Evolutionary conservation across 179 eudicot species (phyloP).

Genomic region (Silene vulgaris): DNA sequence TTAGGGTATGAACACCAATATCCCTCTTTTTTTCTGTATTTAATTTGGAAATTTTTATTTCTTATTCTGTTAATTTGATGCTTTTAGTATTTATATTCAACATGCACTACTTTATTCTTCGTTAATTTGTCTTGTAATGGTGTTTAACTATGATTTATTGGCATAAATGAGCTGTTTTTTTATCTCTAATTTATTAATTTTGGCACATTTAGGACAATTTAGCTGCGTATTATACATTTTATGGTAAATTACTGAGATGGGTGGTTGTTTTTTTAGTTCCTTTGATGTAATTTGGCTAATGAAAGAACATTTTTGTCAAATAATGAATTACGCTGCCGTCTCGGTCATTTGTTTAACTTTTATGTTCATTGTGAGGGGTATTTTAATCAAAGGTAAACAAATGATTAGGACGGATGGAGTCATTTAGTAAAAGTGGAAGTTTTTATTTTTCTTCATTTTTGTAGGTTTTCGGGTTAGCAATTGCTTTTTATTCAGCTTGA

Average conservation of each 20-base stretch:
- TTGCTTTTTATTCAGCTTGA: conserved; percentile 1
- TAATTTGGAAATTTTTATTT: conserved; percentile 3
- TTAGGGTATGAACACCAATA: background rate
- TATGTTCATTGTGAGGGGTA: too few species aligned
- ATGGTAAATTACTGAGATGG: conserved; percentile 6
- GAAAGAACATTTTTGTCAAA: background rate
- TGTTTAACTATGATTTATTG: conserved; percentile 3
- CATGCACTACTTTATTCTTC: background rate
- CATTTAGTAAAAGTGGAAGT: background rate
- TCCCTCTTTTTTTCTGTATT: background rate
- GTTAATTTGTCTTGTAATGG: background rate
- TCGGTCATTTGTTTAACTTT: too few species aligned
- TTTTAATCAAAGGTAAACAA: too few species aligned
- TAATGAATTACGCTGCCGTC: background rate
- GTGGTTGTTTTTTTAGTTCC: background rate
- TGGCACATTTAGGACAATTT: conserved; percentile 6
- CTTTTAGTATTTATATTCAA: background rate
- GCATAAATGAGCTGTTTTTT: conserved; percentile 2
- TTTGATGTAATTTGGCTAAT: background rate
- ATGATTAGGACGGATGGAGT: too few species aligned
- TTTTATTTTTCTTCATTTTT: background rate
- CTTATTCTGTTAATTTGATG: background rate
- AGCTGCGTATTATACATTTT: background rate
- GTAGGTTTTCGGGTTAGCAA: background rate
- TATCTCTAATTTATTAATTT: background rate